Evolutionary conservation across 345 rosid species (phyloP).

Genomic region (Aquilaria sinensis): DNA sequence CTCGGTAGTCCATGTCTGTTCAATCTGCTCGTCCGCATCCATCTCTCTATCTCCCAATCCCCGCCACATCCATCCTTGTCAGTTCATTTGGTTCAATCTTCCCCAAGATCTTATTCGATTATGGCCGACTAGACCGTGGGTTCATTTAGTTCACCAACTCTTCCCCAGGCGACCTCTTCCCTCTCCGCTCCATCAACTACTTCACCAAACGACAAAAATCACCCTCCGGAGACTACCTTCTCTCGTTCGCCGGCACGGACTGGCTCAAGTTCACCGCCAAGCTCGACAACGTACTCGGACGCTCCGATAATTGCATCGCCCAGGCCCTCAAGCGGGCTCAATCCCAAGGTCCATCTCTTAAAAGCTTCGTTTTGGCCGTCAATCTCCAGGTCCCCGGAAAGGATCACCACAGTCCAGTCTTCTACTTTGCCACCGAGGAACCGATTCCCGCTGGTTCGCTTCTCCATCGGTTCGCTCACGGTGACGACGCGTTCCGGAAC

Average conservation of each 20-base stretch:
- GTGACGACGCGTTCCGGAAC: slow-evolving; percentile 65
- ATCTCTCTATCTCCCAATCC: too few species aligned
- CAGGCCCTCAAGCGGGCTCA: slow-evolving; percentile 55
- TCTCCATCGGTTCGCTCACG: slow-evolving; percentile 66
- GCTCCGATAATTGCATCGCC: slow-evolving; percentile 74
- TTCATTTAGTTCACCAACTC: too few species aligned
- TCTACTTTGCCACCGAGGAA: slow-evolving; percentile 77
- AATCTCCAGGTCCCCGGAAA: slow-evolving; percentile 87
- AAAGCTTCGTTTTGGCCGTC: slow-evolving; percentile 69
- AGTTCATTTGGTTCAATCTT: too few species aligned
- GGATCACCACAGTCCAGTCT: slow-evolving; percentile 74
- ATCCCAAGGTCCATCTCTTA: slow-evolving; percentile 47
- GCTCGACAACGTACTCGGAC: slow-evolving; percentile 74
- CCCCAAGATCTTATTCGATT: too few species aligned
- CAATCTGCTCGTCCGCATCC: too few species aligned
- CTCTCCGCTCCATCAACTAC: slow-evolving; percentile 58
- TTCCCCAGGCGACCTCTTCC: slow-evolving; percentile 83
- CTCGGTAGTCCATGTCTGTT: too few species aligned
- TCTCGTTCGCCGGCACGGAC: slow-evolving; percentile 85
- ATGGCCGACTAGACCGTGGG: too few species aligned
- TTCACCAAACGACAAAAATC: slow-evolving; percentile 52
- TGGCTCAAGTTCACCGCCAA: slow-evolving; percentile 63
- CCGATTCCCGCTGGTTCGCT: slow-evolving; percentile 58
- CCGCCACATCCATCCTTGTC: too few species aligned
- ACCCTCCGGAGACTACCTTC: slow-evolving; percentile 68